Evolutionary conservation across 768 basidiomycete species (phyloP).

Genomic region (Russula lepida): DNA sequence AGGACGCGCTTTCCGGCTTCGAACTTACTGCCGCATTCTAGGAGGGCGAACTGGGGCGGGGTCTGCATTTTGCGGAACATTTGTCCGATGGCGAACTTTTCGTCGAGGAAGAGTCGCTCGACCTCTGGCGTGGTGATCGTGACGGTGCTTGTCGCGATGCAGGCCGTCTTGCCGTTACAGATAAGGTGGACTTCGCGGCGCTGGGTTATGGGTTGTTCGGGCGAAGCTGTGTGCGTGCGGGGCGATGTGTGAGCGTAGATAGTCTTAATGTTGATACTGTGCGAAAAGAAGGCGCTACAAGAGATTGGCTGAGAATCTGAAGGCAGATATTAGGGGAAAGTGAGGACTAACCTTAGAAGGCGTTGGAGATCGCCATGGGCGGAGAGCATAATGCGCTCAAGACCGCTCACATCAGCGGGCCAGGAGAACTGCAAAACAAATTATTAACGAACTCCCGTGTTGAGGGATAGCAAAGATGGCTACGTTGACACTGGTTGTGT

Average conservation of each 20-base stretch:
- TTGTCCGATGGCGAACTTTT: conserved; percentile 62
- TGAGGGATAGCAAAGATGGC: neutral
- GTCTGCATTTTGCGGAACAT: conserved; percentile 48
- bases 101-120: conserved; percentile 60
- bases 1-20: conserved; percentile 28
- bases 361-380: conserved; percentile 66
- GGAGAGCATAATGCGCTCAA: conserved; percentile 64
- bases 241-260: conserved; percentile 44
- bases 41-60: conserved; percentile 49
- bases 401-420: conserved; percentile 40
- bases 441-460: neutral
- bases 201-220: conserved; percentile 46
- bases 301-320: neutral
- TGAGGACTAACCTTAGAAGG: conserved; percentile 45
- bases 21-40: conserved; percentile 38
- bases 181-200: conserved; percentile 57
- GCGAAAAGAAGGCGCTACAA: conserved; percentile 54
- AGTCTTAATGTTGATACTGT: conserved; percentile 48
- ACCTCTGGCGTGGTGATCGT: conserved; percentile 47
- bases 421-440: conserved; percentile 26
- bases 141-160: conserved; percentile 58
- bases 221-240: conserved; percentile 32
- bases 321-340: neutral
- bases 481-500: conserved; percentile 21
- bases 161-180: conserved; percentile 46